These are phyloP conservation scores for Leavenworthia alabamica DNA, from an alignment of 345 rosid species.

Conservation along the genomic window DNA sequence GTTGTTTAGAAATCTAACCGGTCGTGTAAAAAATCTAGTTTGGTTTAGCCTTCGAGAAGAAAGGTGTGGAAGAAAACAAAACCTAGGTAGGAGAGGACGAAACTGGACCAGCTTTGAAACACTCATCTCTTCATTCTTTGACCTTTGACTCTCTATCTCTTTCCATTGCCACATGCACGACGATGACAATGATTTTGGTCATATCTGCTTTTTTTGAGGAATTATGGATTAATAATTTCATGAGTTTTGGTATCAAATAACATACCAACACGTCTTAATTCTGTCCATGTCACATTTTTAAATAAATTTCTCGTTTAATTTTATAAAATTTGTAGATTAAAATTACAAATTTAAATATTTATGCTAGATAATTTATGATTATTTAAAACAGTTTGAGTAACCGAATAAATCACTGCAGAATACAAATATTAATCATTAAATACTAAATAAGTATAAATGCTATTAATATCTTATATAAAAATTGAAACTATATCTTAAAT, in stretches of 20 bases:
- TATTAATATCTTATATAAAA: not conserved
- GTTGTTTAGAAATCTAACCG: not conserved
- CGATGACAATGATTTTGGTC: slow-evolving; percentile 10
- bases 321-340: too few species aligned
- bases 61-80: not conserved
- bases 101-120: slow-evolving; percentile 25
- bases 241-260: not conserved
- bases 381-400: too few species aligned
- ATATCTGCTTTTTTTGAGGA: slow-evolving; percentile 10
- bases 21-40: not conserved
- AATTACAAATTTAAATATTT: too few species aligned
- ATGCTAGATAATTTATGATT: too few species aligned
- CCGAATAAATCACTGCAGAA: too few species aligned
- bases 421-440: too few species aligned
- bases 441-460: too few species aligned
- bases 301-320: not conserved
- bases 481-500: not conserved
- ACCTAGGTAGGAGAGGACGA: slow-evolving; percentile 13
- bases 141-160: slow-evolving; percentile 30
- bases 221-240: slow-evolving; percentile 5
- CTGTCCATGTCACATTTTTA: not conserved
- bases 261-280: not conserved
- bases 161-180: slow-evolving; percentile 22
- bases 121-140: slow-evolving; percentile 18
- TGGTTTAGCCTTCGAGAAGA: not conserved